phyloP scores from a whole-genome alignment of 108 stramenopile species.

The Bacterosira constricta region DNA sequence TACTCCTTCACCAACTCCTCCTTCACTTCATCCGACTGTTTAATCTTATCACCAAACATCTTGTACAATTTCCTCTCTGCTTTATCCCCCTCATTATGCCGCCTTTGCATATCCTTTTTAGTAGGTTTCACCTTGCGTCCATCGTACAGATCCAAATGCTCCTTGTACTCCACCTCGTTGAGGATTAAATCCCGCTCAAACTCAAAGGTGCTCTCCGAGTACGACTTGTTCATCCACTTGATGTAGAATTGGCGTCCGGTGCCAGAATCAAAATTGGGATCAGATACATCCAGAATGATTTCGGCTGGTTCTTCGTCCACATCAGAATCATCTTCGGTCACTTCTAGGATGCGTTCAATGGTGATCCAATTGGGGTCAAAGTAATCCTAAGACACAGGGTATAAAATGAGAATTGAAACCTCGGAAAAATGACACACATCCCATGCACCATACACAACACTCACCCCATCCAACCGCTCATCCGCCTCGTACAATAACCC shows the following conservation, averaged over 20 bases:
- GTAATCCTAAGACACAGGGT: conserved; percentile 54
- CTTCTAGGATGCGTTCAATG: conserved; percentile 83
- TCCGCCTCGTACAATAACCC: conserved; percentile 76
- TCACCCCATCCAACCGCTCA: conserved; percentile 86
- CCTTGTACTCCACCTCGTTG: conserved; percentile 72
- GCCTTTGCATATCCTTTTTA: conserved; percentile 40
- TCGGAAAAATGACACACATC: too few relatives aligned
- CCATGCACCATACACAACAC: not conserved
- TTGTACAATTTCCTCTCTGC: conserved; percentile 63
- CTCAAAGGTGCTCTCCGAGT: conserved; percentile 73
- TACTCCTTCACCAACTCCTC: conserved; percentile 55
- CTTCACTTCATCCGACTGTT: conserved; percentile 42
- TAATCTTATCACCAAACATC: conserved; percentile 68
- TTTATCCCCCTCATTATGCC: conserved; percentile 30
- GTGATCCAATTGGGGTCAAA: conserved; percentile 82
- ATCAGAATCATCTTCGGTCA: conserved; percentile 20
- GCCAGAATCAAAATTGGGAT: conserved; percentile 63
- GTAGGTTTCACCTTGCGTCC: conserved; percentile 59
- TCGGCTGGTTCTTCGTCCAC: conserved; percentile 38
- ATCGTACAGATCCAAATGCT: conserved; percentile 57
- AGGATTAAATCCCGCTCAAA: conserved; percentile 88
- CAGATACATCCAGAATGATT: conserved; percentile 75
- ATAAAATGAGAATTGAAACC: too few relatives aligned
- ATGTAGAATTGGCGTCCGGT: conserved; percentile 80
- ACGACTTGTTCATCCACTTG: conserved; percentile 78